A percentile compares a stretch with the other conserved stretches of the same genome.
Evolutionary conservation across 306 rosid genomes (phyloP).

Genomic region (Ceratonia siliqua): DNA sequence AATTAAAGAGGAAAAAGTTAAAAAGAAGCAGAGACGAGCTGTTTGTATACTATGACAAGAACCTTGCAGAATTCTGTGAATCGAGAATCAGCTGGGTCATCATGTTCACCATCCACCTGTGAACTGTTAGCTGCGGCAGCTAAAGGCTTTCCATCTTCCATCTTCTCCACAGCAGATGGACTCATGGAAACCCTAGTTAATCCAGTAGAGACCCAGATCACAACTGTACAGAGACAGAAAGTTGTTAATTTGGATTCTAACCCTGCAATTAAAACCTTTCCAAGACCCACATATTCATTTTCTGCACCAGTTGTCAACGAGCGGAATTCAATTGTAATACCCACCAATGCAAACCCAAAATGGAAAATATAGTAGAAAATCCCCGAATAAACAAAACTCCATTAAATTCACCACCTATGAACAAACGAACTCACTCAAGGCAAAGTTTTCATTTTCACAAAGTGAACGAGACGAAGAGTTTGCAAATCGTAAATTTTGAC

Average conservation of each 20-base stretch:
- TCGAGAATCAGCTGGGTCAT: slow-evolving; percentile 41
- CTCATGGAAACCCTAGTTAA: slow-evolving; percentile 42
- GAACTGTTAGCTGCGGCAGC: slow-evolving; percentile 26
- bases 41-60: background rate
- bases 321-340: background rate
- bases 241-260: background rate
- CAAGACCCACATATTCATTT: background rate
- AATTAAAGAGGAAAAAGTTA: background rate
- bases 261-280: background rate
- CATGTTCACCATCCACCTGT: slow-evolving; percentile 19
- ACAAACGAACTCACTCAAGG: background rate
- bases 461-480: background rate
- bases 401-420: background rate
- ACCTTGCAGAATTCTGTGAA: slow-evolving; percentile 66
- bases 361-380: background rate
- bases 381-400: background rate
- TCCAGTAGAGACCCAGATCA: background rate
- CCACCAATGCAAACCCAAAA: background rate
- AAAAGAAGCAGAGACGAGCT: background rate
- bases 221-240: background rate
- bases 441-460: background rate
- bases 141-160: slow-evolving; percentile 44
- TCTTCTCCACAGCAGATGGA: slow-evolving; percentile 44
- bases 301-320: background rate
- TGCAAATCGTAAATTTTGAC: background rate